Base-by-base conservation (phyloP, 2,329 filamentous ascomycete genomes). In the Escovopsis sp. region DNA sequence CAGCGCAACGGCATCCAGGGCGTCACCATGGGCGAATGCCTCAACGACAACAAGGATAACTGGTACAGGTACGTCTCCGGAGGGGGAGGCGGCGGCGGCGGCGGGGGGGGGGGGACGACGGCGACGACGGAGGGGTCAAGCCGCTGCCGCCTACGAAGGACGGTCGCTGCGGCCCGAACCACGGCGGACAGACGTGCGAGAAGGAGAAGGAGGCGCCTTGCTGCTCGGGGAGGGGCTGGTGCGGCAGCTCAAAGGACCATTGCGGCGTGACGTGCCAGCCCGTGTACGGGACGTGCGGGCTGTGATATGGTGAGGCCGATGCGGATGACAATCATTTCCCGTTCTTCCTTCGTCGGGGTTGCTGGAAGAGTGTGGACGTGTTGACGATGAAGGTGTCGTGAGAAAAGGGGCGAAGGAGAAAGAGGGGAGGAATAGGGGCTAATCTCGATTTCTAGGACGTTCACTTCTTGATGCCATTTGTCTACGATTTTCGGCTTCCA, bases 21-120 rank as follows among this genome's bases (percentile, higher is more conserved):
- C 21, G 67, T 70, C 9, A 68, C 69, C 1, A 64, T 56, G 1
- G 52, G 52, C 9, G 61, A 73, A 39, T 76, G 72, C 45, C 57
- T 76, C 13, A 59, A 61, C 10, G 70, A 76, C 44, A 53, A 66
- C 6, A 44, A 52, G 7, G 60, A 55, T 31, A 61, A 65, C 46
- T 76, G 71, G 72, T 76, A 76, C 49, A 44, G 51, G 11, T 27
- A 35, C 13, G 52, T 56, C 2, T 37, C 35, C 5, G 31, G 33
- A 2, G 29, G 28, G 1, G 32, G 38, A 34, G 17, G 17, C 14
- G 16, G 31, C 15, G 16, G 19, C 12, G n/a, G 12, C 27, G 6
- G 16, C 38, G 10, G 19, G 32, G 34, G 36, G 33, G 25, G 37
- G 17, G 34, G 29, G 15, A 10, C 31, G 4, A 15, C 27, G 15